phyloP scores from a whole-genome alignment of 225 moss, liverwort and hornwort genomes.

The Polytrichum formosum region DNA sequence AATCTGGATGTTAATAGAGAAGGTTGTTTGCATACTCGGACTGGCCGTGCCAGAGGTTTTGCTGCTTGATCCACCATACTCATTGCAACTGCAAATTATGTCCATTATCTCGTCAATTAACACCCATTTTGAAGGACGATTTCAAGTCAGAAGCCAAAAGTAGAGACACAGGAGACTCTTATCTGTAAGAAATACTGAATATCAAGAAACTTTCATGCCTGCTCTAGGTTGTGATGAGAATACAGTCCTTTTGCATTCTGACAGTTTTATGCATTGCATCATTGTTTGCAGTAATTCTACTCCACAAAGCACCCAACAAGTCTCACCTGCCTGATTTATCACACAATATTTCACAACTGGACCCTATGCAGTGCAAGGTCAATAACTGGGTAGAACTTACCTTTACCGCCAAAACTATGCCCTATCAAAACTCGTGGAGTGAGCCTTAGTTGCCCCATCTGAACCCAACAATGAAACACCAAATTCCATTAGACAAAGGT shows the following conservation, averaged over 20 bases:
- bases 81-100: conserved; percentile 67
- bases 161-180: no score
- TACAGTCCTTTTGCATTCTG: no score
- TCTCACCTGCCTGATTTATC: no score
- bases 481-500: background rate
- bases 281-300: no score
- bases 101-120: background rate
- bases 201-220: no score
- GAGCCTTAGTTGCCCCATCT: conserved; percentile 85
- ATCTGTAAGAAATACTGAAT: no score
- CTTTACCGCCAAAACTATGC: conserved; percentile 98
- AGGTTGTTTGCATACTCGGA: conserved; percentile 52
- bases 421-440: conserved; percentile 91
- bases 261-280: no score
- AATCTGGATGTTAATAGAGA: background rate
- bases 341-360: no score
- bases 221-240: no score
- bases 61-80: conserved; percentile 98
- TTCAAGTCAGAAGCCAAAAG: background rate
- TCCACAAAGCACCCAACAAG: no score
- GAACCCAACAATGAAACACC: conserved; percentile 5
- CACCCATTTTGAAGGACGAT: background rate
- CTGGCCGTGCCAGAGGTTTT: conserved; percentile 89
- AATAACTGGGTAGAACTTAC: conserved; percentile 20
- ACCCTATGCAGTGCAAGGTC: no score